Base-by-base conservation (phyloP, 2,329 filamentous ascomycete species). In the Westerdykella aurantiaca region DNA sequence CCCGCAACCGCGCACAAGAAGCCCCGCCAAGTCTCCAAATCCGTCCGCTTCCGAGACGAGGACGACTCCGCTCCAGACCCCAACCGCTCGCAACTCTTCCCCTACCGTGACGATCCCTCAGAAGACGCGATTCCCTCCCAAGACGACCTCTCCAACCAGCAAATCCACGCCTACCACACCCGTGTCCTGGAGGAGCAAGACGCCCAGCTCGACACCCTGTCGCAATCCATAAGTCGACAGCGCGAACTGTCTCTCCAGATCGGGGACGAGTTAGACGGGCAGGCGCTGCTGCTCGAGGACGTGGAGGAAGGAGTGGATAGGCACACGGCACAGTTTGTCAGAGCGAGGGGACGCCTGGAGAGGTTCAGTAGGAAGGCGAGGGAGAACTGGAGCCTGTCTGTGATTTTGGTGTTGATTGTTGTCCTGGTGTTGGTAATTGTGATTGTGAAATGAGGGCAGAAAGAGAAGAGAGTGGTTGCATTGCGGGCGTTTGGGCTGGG, bases 211-310 rank as follows among this genome's bases (percentile, higher is more conserved):
- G 91, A 97, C 65, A 76, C 79, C 9, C 73, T 98, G 4, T 88
- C 90, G n/a, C 80, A 82, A 58, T 88, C 82, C 45, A 96, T 98
- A 55, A 80, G 86, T 4, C 81, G 93, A 33, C 93, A 97, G 72
- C 78, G 94, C 39, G 88, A 97, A 71, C 75, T 98, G 49, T 90
- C 85, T 63, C 94, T 96, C 72, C 88, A 93, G 72, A 97, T 98
- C 59, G 91, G 93, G 23, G 87, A 96, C 65, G 93, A 98, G 74
- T 76, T 98, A 31, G 93, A 97, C 57, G 85, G 82, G 55, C 93
- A 98, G 60, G 86, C 94, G 31, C 77, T 85, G 55, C 75, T 98
- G 74, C 75, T 98, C 23, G 91, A 96, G 64, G 91, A 95, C 58
- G 82, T 94, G 37, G 93, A 97, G 61, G 78, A 79, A 37, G 78